Evolutionary conservation across 192 early-diverging fungal species (phyloP).

Genomic region (Entophlyctis luteolus): DNA sequence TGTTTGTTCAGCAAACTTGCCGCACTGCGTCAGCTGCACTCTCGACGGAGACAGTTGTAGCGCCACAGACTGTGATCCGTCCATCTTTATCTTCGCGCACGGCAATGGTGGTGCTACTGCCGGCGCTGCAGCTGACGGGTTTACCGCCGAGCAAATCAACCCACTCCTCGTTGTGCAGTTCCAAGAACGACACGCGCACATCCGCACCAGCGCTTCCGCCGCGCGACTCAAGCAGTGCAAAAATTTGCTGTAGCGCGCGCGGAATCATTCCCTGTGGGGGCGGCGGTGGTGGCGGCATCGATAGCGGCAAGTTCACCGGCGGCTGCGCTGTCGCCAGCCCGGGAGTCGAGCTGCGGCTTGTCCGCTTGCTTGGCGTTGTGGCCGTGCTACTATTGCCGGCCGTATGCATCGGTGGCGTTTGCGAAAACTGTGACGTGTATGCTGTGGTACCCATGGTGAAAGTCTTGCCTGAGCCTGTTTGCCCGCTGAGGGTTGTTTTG

Average conservation of each 20-base stretch:
- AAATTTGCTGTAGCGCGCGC: slow-evolving; percentile 43
- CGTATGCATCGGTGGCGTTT: too few relatives aligned
- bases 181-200: slow-evolving; percentile 79
- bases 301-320: too few relatives aligned
- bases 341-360: too few relatives aligned
- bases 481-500: slow-evolving; percentile 47
- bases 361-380: too few relatives aligned
- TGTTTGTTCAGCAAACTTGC: too few relatives aligned
- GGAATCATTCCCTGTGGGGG: slow-evolving; percentile 52
- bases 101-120: slow-evolving; percentile 49
- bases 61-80: slow-evolving; percentile 82
- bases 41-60: slow-evolving; percentile 63
- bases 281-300: too few relatives aligned
- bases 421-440: too few relatives aligned
- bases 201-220: slow-evolving; percentile 15
- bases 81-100: slow-evolving; percentile 89
- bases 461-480: slow-evolving; percentile 94
- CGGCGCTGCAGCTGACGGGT: neutral
- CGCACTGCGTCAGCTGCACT: too few relatives aligned
- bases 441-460: slow-evolving; percentile 89
- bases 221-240: slow-evolving; percentile 14
- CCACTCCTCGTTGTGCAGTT: slow-evolving; percentile 97
- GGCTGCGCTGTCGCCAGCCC: too few relatives aligned
- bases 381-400: too few relatives aligned
- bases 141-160: slow-evolving; percentile 80